A percentile compares a stretch with the other conserved stretches of the same genome.
These are phyloP conservation scores for Eutreptiella sp. DNA, from an alignment of 208 protist genomes.

Conservation along the genomic window DNA sequence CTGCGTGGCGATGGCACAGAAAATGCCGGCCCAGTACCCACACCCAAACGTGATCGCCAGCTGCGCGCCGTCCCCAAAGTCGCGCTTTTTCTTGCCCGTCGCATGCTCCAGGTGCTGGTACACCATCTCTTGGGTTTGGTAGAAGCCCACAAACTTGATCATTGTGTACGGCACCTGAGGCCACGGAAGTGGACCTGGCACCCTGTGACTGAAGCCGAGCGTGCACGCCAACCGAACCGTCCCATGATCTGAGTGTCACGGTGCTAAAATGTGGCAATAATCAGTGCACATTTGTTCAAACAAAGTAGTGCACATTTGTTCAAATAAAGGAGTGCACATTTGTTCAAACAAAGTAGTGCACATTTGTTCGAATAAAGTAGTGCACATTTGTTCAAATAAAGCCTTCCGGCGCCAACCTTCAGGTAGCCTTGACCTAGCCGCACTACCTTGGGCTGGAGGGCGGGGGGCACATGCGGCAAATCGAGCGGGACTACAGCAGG, in stretches of 20 bases:
- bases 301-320: background rate
- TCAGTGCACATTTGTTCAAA: slow-evolving; percentile 16
- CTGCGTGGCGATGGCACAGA: slow-evolving; percentile 91
- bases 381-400: no score
- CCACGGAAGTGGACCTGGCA: no score
- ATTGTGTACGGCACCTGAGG: slow-evolving; percentile 79
- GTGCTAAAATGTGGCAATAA: slow-evolving; percentile 13
- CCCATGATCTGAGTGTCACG: slow-evolving; percentile 11
- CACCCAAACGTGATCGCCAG: slow-evolving; percentile 80
- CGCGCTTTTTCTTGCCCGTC: slow-evolving; percentile 12
- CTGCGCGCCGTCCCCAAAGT: background rate
- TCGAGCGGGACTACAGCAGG: no score
- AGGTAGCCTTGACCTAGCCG: no score
- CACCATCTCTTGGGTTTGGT: slow-evolving; percentile 47
- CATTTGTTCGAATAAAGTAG: no score
- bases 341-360: background rate
- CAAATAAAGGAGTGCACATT: slow-evolving; percentile 14
- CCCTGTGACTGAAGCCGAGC: slow-evolving; percentile 58
- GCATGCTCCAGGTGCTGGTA: slow-evolving; percentile 30
- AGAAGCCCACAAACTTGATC: slow-evolving; percentile 69
- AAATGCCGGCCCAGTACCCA: slow-evolving; percentile 86
- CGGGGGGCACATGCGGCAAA: no score
- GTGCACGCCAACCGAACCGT: slow-evolving; percentile 21
- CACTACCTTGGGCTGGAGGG: no score
- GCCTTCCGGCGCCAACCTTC: no score